Evolutionary conservation across 2,329 filamentous ascomycete species (phyloP), one percentile per base, ranked within the genome.

Genomic region (Davidsoniella neocaledoniae): DNA sequence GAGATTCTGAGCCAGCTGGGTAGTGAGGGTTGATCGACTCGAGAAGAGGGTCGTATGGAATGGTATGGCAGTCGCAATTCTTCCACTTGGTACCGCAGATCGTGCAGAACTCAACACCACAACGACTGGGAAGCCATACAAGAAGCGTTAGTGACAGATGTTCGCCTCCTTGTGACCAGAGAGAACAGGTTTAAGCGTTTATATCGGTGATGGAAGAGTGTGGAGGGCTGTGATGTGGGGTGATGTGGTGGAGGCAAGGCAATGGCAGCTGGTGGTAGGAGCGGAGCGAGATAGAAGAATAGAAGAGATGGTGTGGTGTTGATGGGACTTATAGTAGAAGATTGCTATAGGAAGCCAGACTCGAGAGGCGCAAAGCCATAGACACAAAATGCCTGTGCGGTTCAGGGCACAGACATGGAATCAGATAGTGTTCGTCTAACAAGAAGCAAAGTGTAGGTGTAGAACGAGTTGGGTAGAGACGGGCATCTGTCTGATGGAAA

Each of bases 31-130:
- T 61, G 3, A 44, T 43, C 8, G 51, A 43, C 29, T 46, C 44
- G 26, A 53, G 44, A 46, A 53, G 39, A 21, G 61, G 55, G 23
- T 76, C 71, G 57, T 79, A 76, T 60, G 79, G 83, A 68, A 88
- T 87, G 77, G 79, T 85, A 0, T 83, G 81, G 56, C 86, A 94
- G 48, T 83, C 77, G 59, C 86, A 94, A 1, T 72, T 79, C 65
- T 86, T 90, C 86, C 86, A 93, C 57, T 83, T 83, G 29, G 69
- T 61, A 19, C 83, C 86, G 60, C 87, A 94, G 23, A 85, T 73
- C 76, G 91, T 87, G 65, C 87, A 94, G 59, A 93, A 93, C 57
- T 93, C 76, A 25, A 84, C 84, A 49, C 76, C 81, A 59, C 87
- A 94, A 50, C 79, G 83, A 61, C 81, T 79, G 49, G 23, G 12